Percentiles rank a stretch among this genome's conserved stretches.
Conservation (phyloP, 345 rosid species). For the Hibiscus mutabilis region DNA sequence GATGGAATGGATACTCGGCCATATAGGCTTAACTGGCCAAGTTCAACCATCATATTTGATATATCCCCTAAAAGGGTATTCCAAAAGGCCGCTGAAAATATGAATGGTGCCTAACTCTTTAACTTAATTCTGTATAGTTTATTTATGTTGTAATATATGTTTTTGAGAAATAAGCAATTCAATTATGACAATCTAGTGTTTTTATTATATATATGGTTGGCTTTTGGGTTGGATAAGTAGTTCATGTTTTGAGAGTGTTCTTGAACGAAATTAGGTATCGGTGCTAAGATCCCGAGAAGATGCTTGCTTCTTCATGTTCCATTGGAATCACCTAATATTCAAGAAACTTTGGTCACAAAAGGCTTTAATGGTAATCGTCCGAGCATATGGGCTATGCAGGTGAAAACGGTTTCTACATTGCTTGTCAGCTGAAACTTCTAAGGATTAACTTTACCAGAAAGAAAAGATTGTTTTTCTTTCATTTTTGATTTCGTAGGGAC, state of each 20-base stretch:
- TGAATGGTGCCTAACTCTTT: constrained; percentile 37
- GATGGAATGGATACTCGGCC: constrained; percentile 98
- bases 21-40: constrained; percentile 83
- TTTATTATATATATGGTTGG: neutral
- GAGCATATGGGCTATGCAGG: constrained; percentile 91
- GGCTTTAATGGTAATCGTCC: constrained; percentile 72
- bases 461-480: neutral
- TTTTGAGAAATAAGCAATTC: neutral
- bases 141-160: neutral
- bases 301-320: constrained; percentile 74
- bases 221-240: constrained; percentile 2
- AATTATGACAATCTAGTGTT: neutral
- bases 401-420: constrained; percentile 16
- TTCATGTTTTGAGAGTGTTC: constrained; percentile 12
- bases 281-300: constrained; percentile 69
- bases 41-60: constrained; percentile 75
- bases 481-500: constrained; percentile 37
- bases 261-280: constrained; percentile 53
- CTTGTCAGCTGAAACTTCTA: neutral
- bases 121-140: constrained; percentile 2
- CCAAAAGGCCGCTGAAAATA: constrained; percentile 46
- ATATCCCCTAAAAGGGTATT: constrained; percentile 61
- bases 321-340: constrained; percentile 39
- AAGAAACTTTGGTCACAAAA: constrained; percentile 40
- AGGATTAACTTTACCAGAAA: neutral